Evolutionary conservation across 192 early-diverging fungal species (phyloP).

Genomic region (Coemansia erecta): DNA sequence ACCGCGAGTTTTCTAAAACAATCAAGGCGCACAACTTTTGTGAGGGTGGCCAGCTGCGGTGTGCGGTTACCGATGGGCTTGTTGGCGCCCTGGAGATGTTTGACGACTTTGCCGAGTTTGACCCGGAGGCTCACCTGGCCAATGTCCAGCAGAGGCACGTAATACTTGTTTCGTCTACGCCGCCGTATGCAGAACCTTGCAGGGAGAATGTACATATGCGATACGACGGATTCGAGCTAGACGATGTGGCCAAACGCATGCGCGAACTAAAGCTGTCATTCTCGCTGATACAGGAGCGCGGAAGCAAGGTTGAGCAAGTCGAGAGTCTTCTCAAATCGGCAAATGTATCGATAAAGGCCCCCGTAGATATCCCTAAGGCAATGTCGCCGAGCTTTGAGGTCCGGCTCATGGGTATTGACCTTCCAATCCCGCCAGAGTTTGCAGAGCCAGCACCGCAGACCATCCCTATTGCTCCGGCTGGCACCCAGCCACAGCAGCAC

Average conservation of each 20-base stretch:
- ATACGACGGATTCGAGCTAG: conserved; percentile 42
- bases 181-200: conserved; percentile 43
- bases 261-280: conserved; percentile 50
- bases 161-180: conserved; percentile 44
- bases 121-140: conserved; percentile 41
- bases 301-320: conserved; percentile 37
- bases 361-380: conserved; percentile 32
- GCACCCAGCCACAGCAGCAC: conserved; percentile 12
- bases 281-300: conserved; percentile 48
- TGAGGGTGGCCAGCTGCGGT: conserved; percentile 47
- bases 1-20: conserved; percentile 50
- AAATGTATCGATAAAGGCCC: conserved; percentile 30
- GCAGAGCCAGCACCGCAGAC: conserved; percentile 5
- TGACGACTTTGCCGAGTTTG: conserved; percentile 48
- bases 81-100: conserved; percentile 53
- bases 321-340: conserved; percentile 36
- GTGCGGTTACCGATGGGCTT: conserved; percentile 47
- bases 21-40: conserved; percentile 47
- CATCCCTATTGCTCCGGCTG: conserved; percentile 16
- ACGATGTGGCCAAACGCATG: conserved; percentile 46
- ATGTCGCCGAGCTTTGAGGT: conserved; percentile 48
- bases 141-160: conserved; percentile 50
- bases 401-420: conserved; percentile 37
- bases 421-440: conserved; percentile 35
- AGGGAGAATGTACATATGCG: conserved; percentile 47